These are phyloP conservation scores for Cryptosporidium ubiquitum DNA, from an alignment of 169 alveolate genomes.

Conservation along the genomic window DNA sequence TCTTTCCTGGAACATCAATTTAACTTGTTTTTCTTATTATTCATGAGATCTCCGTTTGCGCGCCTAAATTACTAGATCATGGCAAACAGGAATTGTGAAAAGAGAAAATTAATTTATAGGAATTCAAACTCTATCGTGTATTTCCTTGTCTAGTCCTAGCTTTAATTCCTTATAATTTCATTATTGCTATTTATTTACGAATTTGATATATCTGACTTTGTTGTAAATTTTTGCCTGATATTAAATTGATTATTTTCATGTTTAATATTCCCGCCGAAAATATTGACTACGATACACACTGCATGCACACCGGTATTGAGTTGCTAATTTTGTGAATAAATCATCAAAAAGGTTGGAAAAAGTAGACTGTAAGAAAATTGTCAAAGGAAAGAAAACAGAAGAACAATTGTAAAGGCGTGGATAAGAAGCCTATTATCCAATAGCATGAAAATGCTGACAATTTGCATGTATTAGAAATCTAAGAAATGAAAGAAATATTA, in stretches of 20 bases:
- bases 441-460: background rate
- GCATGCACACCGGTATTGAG: slow-evolving; percentile 66
- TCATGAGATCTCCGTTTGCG: slow-evolving; percentile 1
- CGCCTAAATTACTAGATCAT: slow-evolving; percentile 42
- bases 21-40: background rate
- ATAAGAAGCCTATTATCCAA: too few species aligned
- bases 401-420: background rate
- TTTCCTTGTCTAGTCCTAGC: too few species aligned
- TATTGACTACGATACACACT: slow-evolving; percentile 67
- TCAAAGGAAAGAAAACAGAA: background rate
- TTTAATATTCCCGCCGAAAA: slow-evolving; percentile 30
- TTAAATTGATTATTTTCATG: background rate
- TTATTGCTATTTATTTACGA: background rate
- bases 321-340: background rate
- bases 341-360: background rate
- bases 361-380: background rate
- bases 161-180: background rate
- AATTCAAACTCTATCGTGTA: background rate
- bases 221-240: background rate
- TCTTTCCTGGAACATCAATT: background rate
- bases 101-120: too few species aligned
- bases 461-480: background rate
- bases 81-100: background rate
- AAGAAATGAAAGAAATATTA: background rate
- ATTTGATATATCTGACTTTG: background rate